Percentiles rank a stretch among this genome's conserved stretches.
Evolutionary conservation across 2,329 filamentous ascomycete species (phyloP).

Genomic region (Aspergillus awamori): DNA sequence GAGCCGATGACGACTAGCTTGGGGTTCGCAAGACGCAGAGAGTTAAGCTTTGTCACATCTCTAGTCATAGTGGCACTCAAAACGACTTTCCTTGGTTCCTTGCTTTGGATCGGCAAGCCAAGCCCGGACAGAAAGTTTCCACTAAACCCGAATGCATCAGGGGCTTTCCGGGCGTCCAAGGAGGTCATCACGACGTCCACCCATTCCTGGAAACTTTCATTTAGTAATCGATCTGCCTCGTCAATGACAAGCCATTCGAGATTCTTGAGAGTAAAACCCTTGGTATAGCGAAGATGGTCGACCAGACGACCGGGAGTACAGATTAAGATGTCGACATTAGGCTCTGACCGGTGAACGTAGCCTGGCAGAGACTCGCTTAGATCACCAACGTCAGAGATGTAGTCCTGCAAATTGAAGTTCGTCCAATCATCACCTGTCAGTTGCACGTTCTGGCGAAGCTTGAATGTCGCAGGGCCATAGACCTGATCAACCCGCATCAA

Average conservation of each 20-base stretch:
- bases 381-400: conserved; percentile 47
- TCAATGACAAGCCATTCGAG: conserved; percentile 90
- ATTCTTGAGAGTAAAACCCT: conserved; percentile 76
- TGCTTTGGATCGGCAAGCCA: conserved; percentile 44
- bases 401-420: conserved; percentile 50
- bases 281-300: conserved; percentile 83
- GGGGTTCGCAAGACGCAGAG: conserved; percentile 72
- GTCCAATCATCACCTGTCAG: conserved; percentile 51
- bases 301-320: conserved; percentile 91
- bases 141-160: conserved; percentile 50
- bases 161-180: conserved; percentile 57
- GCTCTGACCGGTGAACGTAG: conserved; percentile 67
- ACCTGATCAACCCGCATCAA: conserved; percentile 66
- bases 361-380: conserved; percentile 53
- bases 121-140: conserved; percentile 37
- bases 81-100: conserved; percentile 73
- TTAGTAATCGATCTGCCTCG: conserved; percentile 88
- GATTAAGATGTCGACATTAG: conserved; percentile 83
- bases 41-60: conserved; percentile 77
- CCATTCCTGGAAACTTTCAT: conserved; percentile 94
- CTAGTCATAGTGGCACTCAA: conserved; percentile 91
- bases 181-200: conserved; percentile 67
- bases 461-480: conserved; percentile 68
- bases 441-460: conserved; percentile 47
- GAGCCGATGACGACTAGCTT: conserved; percentile 75